phyloP scores from a whole-genome alignment of 192 early-diverging fungal genomes.

The Coemansia sp. region DNA sequence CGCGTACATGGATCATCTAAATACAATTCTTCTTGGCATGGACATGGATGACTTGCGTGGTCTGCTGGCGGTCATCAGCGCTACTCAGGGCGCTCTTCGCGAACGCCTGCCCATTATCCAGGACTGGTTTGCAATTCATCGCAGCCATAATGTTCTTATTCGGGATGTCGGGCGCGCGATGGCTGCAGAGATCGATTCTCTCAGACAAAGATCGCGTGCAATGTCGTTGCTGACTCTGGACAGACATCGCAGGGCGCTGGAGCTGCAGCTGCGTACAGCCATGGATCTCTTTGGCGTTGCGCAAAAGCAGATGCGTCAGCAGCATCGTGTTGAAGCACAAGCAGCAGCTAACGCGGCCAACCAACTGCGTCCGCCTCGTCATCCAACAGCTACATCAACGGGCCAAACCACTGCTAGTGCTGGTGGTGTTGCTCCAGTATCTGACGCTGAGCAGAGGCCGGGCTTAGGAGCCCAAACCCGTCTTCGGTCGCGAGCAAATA shows the following conservation, averaged over 20 bases:
- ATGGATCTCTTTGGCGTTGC: conserved; percentile 54
- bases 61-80: conserved; percentile 40
- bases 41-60: conserved; percentile 72
- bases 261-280: conserved; percentile 51
- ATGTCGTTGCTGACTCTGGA: conserved; percentile 42
- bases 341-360: not conserved
- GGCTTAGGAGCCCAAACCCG: not conserved
- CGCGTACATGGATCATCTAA: conserved; percentile 66
- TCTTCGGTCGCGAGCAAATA: conserved; percentile 7
- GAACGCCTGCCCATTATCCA: conserved; percentile 49
- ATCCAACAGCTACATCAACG: not conserved
- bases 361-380: not conserved
- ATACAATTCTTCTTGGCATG: conserved; percentile 76
- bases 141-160: conserved; percentile 26
- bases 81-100: conserved; percentile 47
- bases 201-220: conserved; percentile 26
- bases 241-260: conserved; percentile 44
- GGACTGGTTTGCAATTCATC: conserved; percentile 52
- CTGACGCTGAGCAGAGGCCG: not conserved
- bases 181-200: conserved; percentile 6
- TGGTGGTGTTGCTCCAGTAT: not conserved
- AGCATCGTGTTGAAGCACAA: conserved; percentile 8
- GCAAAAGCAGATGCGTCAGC: conserved; percentile 47
- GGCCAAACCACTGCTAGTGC: not conserved
- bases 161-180: conserved; percentile 20